A percentile compares a stretch with the other conserved stretches of the same genome.
phyloP scores from a whole-genome alignment of 441 rosid species.

The Raphanus hybrid region DNA sequence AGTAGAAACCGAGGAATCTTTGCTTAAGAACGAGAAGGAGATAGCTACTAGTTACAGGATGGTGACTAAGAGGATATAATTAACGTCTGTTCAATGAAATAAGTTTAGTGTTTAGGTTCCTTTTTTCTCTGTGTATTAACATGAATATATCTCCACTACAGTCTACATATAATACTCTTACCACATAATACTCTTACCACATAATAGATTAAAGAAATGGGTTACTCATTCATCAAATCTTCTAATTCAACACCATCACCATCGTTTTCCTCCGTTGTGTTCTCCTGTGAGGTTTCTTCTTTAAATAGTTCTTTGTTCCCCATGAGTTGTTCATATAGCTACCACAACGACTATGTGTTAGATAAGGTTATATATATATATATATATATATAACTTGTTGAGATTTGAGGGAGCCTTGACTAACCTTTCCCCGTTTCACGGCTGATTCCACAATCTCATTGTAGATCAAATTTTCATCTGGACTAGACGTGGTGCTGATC shows the following conservation, averaged over 20 bases:
- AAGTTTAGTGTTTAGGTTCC: too few species aligned
- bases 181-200: neutral
- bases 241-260: slow-evolving; percentile 2
- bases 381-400: neutral
- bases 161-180: neutral
- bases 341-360: slow-evolving; percentile 15
- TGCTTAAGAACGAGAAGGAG: neutral
- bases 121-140: neutral
- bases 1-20: neutral
- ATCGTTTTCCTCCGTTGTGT: slow-evolving; percentile 9
- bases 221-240: neutral
- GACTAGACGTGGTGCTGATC: slow-evolving; percentile 59
- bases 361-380: too few species aligned
- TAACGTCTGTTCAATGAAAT: neutral
- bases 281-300: slow-evolving; percentile 28
- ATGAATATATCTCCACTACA: neutral
- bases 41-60: neutral
- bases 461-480: slow-evolving; percentile 78
- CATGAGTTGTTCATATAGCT: slow-evolving; percentile 37
- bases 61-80: neutral
- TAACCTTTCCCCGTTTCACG: slow-evolving; percentile 68
- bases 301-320: slow-evolving; percentile 37
- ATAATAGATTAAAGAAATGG: neutral
- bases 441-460: slow-evolving; percentile 53
- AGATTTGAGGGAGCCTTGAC: slow-evolving; percentile 18